These are phyloP conservation scores for Tylopilus plumbeoviolaceoides DNA, from an alignment of 768 basidiomycete genomes.

Conservation along the genomic window DNA sequence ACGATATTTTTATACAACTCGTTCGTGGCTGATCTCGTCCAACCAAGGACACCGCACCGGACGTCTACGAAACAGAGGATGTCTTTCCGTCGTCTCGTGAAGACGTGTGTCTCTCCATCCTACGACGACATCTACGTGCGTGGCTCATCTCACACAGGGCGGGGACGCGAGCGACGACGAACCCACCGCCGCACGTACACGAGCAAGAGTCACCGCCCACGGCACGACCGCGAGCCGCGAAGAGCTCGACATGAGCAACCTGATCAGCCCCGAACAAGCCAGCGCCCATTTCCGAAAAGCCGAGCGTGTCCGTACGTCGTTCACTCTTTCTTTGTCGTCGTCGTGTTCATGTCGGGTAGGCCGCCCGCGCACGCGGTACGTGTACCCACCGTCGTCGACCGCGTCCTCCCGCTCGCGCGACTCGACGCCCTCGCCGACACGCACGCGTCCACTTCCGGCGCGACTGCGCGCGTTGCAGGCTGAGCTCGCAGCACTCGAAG, in stretches of 20 bases:
- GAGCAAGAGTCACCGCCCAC: constrained; percentile 25
- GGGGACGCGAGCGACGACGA: constrained; percentile 71
- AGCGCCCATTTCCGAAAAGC: constrained; percentile 67
- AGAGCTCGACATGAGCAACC: constrained; percentile 63
- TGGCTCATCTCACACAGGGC: constrained; percentile 37
- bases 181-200: constrained; percentile 35
- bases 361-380: constrained; percentile 55
- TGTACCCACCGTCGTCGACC: constrained; percentile 55
- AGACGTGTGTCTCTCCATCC: constrained; percentile 40
- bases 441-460: constrained; percentile 45
- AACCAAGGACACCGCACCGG: constrained; percentile 79
- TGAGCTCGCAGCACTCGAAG: constrained; percentile 78
- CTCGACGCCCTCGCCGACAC: constrained; percentile 32
- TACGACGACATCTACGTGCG: background rate
- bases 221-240: constrained; percentile 44
- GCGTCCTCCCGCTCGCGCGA: constrained; percentile 44
- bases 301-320: constrained; percentile 52
- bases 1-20: background rate
- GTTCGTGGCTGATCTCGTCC: constrained; percentile 1
- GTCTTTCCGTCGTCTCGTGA: constrained; percentile 50
- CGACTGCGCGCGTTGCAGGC: constrained; percentile 65
- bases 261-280: constrained; percentile 66
- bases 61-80: constrained; percentile 91
- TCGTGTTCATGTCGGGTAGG: constrained; percentile 28
- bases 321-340: background rate